Conservation (phyloP, 768 basidiomycete species). For the Psilocybe azurescens region DNA sequence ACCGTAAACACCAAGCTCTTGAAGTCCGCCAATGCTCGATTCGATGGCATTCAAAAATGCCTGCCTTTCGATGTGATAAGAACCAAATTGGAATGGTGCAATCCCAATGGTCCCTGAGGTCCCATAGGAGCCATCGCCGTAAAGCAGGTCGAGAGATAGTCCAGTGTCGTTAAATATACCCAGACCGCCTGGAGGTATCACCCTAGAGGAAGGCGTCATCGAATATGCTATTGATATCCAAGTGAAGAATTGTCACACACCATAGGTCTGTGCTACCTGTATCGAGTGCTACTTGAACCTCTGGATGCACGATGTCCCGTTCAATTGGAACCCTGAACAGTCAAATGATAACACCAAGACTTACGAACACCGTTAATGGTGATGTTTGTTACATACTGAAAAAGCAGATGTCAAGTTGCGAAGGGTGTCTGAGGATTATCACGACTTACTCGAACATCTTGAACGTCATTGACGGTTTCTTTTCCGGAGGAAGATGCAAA, state of each 20-base stretch:
- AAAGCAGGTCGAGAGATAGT: slow-evolving; percentile 30
- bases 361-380: slow-evolving; percentile 29
- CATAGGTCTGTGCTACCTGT: slow-evolving; percentile 45
- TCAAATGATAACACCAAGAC: background rate
- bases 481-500: slow-evolving; percentile 2
- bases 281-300: slow-evolving; percentile 39
- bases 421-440: background rate
- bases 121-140: slow-evolving; percentile 42
- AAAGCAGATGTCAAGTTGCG: background rate
- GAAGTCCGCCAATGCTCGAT: slow-evolving; percentile 18
- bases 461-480: slow-evolving; percentile 19
- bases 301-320: slow-evolving; percentile 13
- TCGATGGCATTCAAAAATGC: slow-evolving; percentile 36
- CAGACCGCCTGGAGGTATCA: slow-evolving; percentile 37
- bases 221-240: background rate
- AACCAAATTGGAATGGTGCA: slow-evolving; percentile 35
- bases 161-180: slow-evolving; percentile 38
- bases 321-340: background rate
- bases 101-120: slow-evolving; percentile 39
- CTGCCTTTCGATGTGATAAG: slow-evolving; percentile 31
- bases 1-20: slow-evolving; percentile 35
- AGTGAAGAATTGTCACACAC: slow-evolving; percentile 18
- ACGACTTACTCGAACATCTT: slow-evolving; percentile 20
- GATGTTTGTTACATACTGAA: slow-evolving; percentile 38
- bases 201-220: slow-evolving; percentile 25